phyloP scores from a whole-genome alignment of 2,329 filamentous ascomycete genomes.

The Zymoseptoria passerinii region DNA sequence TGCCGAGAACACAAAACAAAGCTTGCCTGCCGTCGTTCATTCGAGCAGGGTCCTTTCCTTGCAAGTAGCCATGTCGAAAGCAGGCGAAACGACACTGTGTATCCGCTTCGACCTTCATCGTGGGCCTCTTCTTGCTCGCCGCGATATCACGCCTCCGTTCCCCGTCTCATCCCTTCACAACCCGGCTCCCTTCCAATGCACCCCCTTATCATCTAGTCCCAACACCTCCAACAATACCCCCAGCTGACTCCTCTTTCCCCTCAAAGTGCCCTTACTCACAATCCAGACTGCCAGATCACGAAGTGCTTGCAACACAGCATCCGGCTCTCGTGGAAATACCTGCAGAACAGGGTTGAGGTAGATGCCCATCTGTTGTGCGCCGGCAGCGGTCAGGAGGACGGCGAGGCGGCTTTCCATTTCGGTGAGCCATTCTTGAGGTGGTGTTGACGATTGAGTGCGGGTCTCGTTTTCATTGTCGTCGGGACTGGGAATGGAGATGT shows the following conservation, averaged over 20 bases:
- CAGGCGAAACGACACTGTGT: too few relatives aligned
- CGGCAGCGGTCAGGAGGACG: conserved; percentile 9
- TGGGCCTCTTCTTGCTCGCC: too few relatives aligned
- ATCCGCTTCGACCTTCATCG: too few relatives aligned
- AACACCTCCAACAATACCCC: conserved; percentile 14
- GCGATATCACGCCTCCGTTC: too few relatives aligned
- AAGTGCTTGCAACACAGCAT: conserved; percentile 9
- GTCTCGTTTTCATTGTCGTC: not conserved
- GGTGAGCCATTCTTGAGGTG: conserved; percentile 9
- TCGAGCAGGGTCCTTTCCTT: too few relatives aligned
- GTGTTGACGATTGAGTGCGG: not conserved
- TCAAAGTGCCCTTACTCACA: conserved; percentile 6
- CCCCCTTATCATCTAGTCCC: conserved; percentile 15
- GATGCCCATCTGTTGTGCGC: not conserved
- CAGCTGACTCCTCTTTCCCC: conserved; percentile 4
- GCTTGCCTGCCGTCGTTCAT: too few relatives aligned
- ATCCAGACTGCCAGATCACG: conserved; percentile 7
- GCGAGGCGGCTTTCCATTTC: conserved; percentile 9
- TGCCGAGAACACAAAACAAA: too few relatives aligned
- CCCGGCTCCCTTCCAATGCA: conserved; percentile 6
- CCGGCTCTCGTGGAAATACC: conserved; percentile 5
- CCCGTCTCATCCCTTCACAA: not conserved
- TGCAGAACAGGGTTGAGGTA: conserved; percentile 8
- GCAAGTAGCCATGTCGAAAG: too few relatives aligned
- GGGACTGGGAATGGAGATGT: conserved; percentile 5